Evolutionary conservation across 2,329 filamentous ascomycete genomes (phyloP), one percentile per base, ranked within the genome.

Genomic region (Nannizzia gypsea): DNA sequence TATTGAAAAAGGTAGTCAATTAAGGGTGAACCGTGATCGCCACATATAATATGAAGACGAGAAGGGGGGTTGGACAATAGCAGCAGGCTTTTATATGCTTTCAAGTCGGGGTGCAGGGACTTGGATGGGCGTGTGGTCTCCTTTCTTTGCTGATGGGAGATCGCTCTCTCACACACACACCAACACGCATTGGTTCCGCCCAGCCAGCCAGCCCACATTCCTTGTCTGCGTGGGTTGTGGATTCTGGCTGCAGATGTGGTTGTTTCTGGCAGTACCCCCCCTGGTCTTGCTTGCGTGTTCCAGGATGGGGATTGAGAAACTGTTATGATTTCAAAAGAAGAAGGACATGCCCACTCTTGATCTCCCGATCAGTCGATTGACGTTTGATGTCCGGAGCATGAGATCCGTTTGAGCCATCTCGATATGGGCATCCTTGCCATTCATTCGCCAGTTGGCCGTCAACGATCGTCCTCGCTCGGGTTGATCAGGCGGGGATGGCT

Each of bases 41-140:
- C 50, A 34, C 50, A 34, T 11, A 50, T 8, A 11, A 36, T 8
- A 11, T 8, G 44, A 22, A 42, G n/a, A 6, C 20, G 44, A 20
- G 31, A 36, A 11, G 31, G 42, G 42, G 26, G 13, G 50, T 54
- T 17, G 13, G 26, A 54, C 50, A 54, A 54, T 54, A 54, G 28
- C 28, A 54, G 50, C 28, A 1, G 26, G 26, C 26, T 31, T 54
- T 31, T 31, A 54, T 54, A 54, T 34, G 28, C 50, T 34, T 54
- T 54, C 50, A 54, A 31, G 50, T 31, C 50, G 26, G 50, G 50
- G 50, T 54, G 50, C 50, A 54, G 50, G 44, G 26, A 50, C 5
- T 28, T 54, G 13, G 50, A 54, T 15, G 3, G 38, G 38, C 38
- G 38, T 42, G 38, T 42, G 38, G 38, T 5, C 38, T 42, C 9